Base-by-base conservation (phyloP, 371 early-diverging fungal genomes). In the Mucor plumbeus region DNA sequence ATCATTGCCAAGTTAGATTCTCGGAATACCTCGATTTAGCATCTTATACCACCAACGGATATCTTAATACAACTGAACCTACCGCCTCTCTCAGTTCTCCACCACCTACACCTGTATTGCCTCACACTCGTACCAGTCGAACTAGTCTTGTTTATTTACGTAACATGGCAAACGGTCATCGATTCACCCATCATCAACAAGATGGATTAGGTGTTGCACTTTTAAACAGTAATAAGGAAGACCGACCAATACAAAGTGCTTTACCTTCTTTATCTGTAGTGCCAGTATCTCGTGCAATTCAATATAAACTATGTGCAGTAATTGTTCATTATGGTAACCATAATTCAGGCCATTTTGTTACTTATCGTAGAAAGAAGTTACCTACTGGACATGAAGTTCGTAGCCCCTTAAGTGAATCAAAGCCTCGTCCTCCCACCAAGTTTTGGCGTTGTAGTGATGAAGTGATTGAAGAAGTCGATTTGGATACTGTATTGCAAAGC, bases 261-360 rank as follows among this genome's bases (percentile, higher is more conserved):
- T 41, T 82, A 8, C 82, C 82, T n/a, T 80, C 79, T 5, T 36
- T 79, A 48, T 69, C 75, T 2, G 59, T 70, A 8, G 41, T 77
- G 0, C 80, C 78, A n/a, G 66, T 75, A 31, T 61, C 68, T 9
- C 74, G 77, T 7, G 63, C 74, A 14, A 72, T 79, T 54, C 71
- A 75, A 40, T 97, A 97, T 71, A 88, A 88, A 31, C 80, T 98
- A 34, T 90, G 86, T 58, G 90, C 95, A 0, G 92, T 94, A 0
- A 91, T 97, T 50, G 91, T 95, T 14, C 98, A 98, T 65, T 91
- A 90, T 68, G 98, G 82, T 10, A 73, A 72, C 10, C 98, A 98
- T 73, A 90, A 94, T 7, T 92, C 85, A 8, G 98, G 98, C 0
- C 98, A 98, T 75, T 98, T 95, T 76, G 89, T 96, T n/a, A 93